These are phyloP conservation scores for Orbilia blumenaviensis DNA, from an alignment of 2,329 filamentous ascomycete species.

Conservation along the genomic window DNA sequence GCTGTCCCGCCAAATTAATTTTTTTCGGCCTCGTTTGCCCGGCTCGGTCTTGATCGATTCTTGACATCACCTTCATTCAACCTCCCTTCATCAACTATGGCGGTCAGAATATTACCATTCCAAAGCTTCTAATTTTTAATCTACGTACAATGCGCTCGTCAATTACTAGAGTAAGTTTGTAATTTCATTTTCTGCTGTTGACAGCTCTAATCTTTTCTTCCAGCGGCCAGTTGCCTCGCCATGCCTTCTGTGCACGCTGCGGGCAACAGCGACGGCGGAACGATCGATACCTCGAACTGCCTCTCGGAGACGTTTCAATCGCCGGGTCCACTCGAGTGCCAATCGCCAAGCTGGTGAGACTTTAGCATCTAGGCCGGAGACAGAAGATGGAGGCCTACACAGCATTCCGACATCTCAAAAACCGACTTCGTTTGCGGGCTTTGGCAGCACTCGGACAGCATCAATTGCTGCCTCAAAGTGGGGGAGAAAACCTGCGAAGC, in stretches of 20 bases:
- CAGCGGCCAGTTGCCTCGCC: constrained; percentile 44
- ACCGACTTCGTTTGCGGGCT: constrained; percentile 17
- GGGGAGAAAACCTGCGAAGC: constrained; percentile 23
- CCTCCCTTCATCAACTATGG: constrained; percentile 3
- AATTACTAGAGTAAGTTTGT: constrained; percentile 33
- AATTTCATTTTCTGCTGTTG: neutral
- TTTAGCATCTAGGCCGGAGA: constrained; percentile 31
- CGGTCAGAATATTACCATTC: neutral
- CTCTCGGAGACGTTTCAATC: constrained; percentile 23
- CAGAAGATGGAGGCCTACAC: constrained; percentile 22
- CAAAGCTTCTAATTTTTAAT: neutral
- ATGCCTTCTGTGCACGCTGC: constrained; percentile 46
- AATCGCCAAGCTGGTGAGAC: constrained; percentile 39
- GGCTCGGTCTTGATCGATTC: neutral
- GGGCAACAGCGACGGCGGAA: constrained; percentile 36
- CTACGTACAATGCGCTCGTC: constrained; percentile 34
- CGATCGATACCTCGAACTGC: constrained; percentile 18
- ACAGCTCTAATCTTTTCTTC: constrained; percentile 14
- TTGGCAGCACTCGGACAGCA: constrained; percentile 10
- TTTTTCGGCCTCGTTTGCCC: constrained; percentile 15
- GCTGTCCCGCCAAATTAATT: constrained; percentile 14
- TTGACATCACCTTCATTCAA: constrained; percentile 6
- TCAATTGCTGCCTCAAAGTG: constrained; percentile 22
- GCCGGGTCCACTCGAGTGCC: constrained; percentile 44
- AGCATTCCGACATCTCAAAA: constrained; percentile 8